Conservation (phyloP, 352 stramenopile genomes). For the Phytophthora rubi region DNA sequence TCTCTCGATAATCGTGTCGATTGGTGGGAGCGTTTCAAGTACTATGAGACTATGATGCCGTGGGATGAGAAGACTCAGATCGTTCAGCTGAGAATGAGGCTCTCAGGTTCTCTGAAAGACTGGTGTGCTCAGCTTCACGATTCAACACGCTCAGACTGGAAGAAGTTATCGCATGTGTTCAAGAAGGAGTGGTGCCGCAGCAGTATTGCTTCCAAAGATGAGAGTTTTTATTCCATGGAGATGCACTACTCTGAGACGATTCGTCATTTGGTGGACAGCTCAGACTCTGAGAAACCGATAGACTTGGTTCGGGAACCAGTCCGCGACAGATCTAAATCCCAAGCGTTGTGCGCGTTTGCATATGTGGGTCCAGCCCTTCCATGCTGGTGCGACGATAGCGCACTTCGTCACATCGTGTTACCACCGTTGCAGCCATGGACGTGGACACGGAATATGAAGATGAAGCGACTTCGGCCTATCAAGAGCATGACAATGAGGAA, state of each 20-base stretch:
- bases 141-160: not conserved
- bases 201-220: not conserved
- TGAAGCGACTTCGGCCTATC: too few relatives aligned
- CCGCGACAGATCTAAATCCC: too few relatives aligned
- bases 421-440: too few relatives aligned
- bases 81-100: not conserved
- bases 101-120: not conserved
- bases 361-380: too few relatives aligned
- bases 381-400: too few relatives aligned
- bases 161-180: not conserved
- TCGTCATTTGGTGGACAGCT: too few relatives aligned
- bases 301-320: too few relatives aligned
- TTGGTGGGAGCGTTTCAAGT: slow-evolving; percentile 11
- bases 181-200: not conserved
- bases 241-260: not conserved
- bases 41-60: slow-evolving; percentile 1
- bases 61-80: slow-evolving; percentile 1
- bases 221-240: not conserved
- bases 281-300: too few relatives aligned
- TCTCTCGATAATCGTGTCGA: not conserved
- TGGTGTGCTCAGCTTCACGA: not conserved
- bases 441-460: too few relatives aligned
- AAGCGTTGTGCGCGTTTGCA: too few relatives aligned
- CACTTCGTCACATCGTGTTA: too few relatives aligned
- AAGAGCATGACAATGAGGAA: too few relatives aligned